phyloP scores from a whole-genome alignment of 2,329 filamentous ascomycete species.

The Blumeria hordei region DNA sequence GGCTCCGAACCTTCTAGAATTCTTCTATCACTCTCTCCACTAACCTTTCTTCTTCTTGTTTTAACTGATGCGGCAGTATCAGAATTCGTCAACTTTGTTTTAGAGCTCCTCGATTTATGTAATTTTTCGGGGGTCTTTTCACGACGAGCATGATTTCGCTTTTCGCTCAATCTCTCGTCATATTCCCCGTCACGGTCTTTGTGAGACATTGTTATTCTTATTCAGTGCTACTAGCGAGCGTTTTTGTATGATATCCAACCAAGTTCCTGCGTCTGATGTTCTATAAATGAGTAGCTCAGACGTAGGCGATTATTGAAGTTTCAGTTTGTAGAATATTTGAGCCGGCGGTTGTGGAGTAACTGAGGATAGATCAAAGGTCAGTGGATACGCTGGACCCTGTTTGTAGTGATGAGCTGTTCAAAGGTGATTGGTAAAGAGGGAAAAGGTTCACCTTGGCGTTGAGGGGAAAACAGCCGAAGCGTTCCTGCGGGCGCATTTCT shows the following conservation, averaged over 20 bases:
- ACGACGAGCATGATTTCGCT: conserved; percentile 11
- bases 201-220: conserved; percentile 7
- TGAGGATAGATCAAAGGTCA: too few relatives aligned
- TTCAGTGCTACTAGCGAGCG: background rate
- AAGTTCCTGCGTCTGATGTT: too few relatives aligned
- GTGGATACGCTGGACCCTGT: background rate
- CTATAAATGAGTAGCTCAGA: too few relatives aligned
- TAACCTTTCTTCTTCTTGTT: conserved; percentile 11
- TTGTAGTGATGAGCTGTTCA: background rate
- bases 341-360: too few relatives aligned
- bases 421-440: too few relatives aligned
- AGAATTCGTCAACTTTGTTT: conserved; percentile 12
- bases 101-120: conserved; percentile 14
- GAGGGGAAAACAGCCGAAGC: too few relatives aligned
- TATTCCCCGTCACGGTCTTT: conserved; percentile 10
- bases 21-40: conserved; percentile 9
- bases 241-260: too few relatives aligned
- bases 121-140: conserved; percentile 14
- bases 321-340: too few relatives aligned
- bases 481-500: too few relatives aligned
- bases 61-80: conserved; percentile 13
- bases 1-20: conserved; percentile 8
- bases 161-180: conserved; percentile 11
- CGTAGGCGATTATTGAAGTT: too few relatives aligned
- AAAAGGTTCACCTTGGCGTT: too few relatives aligned